These are phyloP conservation scores for Agarophyton chilense DNA, from an alignment of 23 red algal species.

Conservation along the genomic window DNA sequence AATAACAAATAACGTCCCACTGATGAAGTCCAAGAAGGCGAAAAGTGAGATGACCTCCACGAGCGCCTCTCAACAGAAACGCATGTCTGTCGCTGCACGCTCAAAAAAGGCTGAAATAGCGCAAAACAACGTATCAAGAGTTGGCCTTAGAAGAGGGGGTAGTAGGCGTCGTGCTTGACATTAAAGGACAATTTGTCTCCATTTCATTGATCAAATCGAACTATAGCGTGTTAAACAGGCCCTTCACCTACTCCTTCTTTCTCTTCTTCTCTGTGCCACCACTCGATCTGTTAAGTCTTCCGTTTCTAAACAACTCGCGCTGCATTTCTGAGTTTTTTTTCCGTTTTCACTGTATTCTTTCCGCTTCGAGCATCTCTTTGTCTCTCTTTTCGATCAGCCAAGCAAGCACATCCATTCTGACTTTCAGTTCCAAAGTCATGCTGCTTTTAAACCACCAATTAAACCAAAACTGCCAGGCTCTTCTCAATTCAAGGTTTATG, in stretches of 20 bases:
- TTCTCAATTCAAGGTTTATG: constrained; percentile 88
- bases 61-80: too few relatives aligned
- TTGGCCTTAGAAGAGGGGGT: too few relatives aligned
- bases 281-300: not conserved
- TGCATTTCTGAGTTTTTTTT: constrained; percentile 59
- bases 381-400: constrained; percentile 88
- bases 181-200: too few relatives aligned
- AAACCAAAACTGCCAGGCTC: constrained; percentile 92
- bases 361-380: constrained; percentile 56
- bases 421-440: constrained; percentile 87
- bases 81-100: too few relatives aligned
- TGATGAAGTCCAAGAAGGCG: too few relatives aligned
- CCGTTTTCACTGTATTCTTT: constrained; percentile 46
- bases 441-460: constrained; percentile 98
- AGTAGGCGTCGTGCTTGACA: too few relatives aligned
- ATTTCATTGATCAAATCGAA: too few relatives aligned
- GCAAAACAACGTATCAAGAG: too few relatives aligned
- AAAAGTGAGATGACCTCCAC: too few relatives aligned
- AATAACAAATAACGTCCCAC: too few relatives aligned
- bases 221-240: too few relatives aligned
- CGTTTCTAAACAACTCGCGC: constrained; percentile 32
- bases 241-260: constrained; percentile 69
- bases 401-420: constrained; percentile 86
- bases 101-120: too few relatives aligned
- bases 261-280: constrained; percentile 65